Evolutionary conservation across 2,329 filamentous ascomycete species (phyloP).

Genomic region (Paradendryphiella salina): DNA sequence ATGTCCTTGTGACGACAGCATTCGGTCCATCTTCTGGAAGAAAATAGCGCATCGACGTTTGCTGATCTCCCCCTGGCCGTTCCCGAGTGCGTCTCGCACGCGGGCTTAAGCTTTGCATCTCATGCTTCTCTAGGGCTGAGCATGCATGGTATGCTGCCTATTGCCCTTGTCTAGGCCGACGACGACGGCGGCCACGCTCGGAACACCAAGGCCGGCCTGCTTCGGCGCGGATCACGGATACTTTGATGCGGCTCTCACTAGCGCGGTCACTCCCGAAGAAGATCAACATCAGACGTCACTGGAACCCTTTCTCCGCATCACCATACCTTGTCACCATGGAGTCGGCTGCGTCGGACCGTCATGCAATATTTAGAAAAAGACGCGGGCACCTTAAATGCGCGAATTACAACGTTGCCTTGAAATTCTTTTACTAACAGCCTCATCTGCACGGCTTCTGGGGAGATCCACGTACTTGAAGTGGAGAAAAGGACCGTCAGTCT

Average conservation of each 20-base stretch:
- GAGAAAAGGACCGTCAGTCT: conserved; percentile 21
- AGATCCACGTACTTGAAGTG: conserved; percentile 23
- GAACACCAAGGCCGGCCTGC: conserved; percentile 5
- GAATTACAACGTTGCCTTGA: not conserved
- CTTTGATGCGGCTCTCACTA: conserved; percentile 26
- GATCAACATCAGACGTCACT: conserved; percentile 22
- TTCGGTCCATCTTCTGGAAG: conserved; percentile 1
- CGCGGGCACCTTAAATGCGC: not conserved
- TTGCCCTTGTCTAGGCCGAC: conserved; percentile 1
- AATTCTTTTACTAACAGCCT: conserved; percentile 11
- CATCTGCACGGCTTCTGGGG: conserved; percentile 6
- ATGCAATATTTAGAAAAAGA: not conserved
- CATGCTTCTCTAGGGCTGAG: not conserved
- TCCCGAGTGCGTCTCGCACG: not conserved
- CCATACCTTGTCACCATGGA: not conserved
- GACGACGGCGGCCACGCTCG: conserved; percentile 6
- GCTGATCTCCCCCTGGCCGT: conserved; percentile 1
- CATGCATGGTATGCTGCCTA: not conserved
- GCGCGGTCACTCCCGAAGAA: conserved; percentile 25
- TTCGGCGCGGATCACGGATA: conserved; percentile 14
- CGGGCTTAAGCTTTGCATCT: not conserved
- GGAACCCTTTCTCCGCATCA: conserved; percentile 9
- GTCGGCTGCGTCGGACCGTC: not conserved
- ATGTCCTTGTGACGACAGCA: not conserved
- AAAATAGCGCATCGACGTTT: not conserved